Percentiles rank a stretch among this genome's conserved stretches.
These are phyloP conservation scores for Solanum virginianum DNA, from an alignment of 257 asterid genomes.

Conservation along the genomic window DNA sequence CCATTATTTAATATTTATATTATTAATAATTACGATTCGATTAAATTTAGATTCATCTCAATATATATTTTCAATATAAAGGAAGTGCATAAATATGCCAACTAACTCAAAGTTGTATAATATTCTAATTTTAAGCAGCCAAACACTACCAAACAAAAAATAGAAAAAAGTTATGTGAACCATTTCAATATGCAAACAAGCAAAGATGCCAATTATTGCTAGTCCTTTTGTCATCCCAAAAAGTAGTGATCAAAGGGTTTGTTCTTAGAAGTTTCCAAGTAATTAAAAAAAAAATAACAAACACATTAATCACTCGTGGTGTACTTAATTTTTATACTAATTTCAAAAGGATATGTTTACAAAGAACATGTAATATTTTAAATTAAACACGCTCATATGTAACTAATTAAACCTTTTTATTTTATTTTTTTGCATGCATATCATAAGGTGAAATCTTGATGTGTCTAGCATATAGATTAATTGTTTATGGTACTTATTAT, in stretches of 20 bases:
- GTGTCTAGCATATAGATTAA: constrained; percentile 1
- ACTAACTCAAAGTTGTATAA: not conserved
- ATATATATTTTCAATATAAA: not conserved
- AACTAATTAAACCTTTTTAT: not conserved
- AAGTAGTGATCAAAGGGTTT: not conserved
- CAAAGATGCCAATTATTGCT: not conserved
- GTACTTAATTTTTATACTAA: not conserved
- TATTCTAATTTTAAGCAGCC: not conserved
- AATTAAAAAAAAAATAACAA: not conserved
- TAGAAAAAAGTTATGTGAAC: not conserved
- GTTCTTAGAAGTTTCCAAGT: not conserved
- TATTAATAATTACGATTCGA: not conserved
- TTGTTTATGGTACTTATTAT: not conserved
- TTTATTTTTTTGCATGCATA: not conserved
- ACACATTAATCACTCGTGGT: not conserved
- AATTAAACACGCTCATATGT: not conserved
- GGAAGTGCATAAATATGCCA: not conserved
- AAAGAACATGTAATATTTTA: not conserved
- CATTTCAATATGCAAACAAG: not conserved
- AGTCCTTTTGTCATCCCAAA: not conserved
- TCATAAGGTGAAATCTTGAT: constrained; percentile 3
- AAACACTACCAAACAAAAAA: not conserved
- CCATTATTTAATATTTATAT: not conserved
- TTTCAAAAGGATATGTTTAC: not conserved
- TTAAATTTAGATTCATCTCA: not conserved